Evolutionary conservation across 1,284 basidiomycete genomes (phyloP), one percentile per base, ranked within the genome.

Genomic region (Fomitopsis palustris): DNA sequence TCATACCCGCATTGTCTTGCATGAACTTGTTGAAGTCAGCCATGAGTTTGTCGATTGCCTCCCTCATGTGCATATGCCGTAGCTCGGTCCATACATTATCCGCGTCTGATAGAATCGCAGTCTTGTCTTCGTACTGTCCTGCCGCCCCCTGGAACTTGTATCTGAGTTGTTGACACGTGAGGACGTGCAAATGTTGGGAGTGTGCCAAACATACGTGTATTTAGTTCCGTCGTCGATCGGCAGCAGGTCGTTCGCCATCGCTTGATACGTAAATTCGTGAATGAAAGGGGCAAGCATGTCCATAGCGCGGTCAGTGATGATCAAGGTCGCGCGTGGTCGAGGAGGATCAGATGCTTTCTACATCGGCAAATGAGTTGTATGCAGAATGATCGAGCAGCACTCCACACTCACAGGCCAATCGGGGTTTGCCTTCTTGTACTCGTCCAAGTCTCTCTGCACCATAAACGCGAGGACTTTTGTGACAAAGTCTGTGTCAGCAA

Each of bases 211-310:
- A 65, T 73, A 97, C 90, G 84, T 87, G 75, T 98, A 99, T 72
- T 83, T 87, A 3, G 81, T 83, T 27, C 95, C 96, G 63, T 95
- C 86, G 59, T 93, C 84, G 59, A 99, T 93, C 19, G 89, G 86
- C 1, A 99, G 81, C 31, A 99, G 75, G 73, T 99, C 97, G 68
- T 96, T 95, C 54, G 88, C 90, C 97, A 99, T 99, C 0, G 97
- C 96, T 74, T 99, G 97, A 73, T 99, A 99, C 41, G 95, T 98
- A 71, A 99, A 99, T 70, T 99, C 97, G 72, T 99, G 97, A 47
- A 98, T 73, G 63, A 98, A 84, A 0, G 97, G 96, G 1, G 94
- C 90, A 17, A 91, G 73, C 62, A 89, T 87, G 74, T 99, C 97
- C 90, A 99, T 95, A 2, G 95, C 85, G 17, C 97, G 86, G 74